phyloP scores from a whole-genome alignment of 768 basidiomycete genomes.

The Russula sp. region DNA sequence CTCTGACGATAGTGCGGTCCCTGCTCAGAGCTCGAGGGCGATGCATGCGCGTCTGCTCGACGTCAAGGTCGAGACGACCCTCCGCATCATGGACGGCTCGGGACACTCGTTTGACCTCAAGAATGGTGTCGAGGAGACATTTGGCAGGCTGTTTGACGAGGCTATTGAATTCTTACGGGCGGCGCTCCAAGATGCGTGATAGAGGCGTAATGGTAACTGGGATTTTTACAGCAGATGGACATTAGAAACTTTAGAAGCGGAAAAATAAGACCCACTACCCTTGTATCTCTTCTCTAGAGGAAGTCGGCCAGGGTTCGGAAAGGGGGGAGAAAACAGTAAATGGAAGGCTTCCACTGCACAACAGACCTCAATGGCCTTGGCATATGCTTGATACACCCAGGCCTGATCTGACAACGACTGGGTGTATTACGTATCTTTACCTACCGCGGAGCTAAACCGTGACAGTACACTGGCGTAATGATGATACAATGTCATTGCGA shows the following conservation, averaged over 20 bases:
- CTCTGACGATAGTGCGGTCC: constrained; percentile 43
- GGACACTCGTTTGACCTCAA: constrained; percentile 57
- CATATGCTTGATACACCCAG: no score
- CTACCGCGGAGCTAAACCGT: no score
- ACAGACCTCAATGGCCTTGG: no score
- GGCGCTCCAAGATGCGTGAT: neutral
- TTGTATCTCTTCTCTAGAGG: no score
- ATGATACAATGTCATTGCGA: no score
- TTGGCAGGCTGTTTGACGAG: constrained; percentile 37
- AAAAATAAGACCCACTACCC: neutral
- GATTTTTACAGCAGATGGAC: neutral
- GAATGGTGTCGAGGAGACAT: constrained; percentile 37
- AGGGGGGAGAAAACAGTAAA: no score
- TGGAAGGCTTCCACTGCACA: no score
- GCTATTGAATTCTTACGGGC: constrained; percentile 27
- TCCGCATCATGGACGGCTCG: constrained; percentile 37
- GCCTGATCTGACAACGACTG: no score
- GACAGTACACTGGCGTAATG: no score
- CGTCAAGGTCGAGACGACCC: constrained; percentile 33
- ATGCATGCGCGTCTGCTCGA: constrained; percentile 33
- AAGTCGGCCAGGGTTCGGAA: no score
- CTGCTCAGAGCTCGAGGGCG: constrained; percentile 36
- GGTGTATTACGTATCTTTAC: no score
- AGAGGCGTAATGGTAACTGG: neutral
- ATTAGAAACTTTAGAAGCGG: neutral